Base-by-base conservation (phyloP, 495 filamentous ascomycete genomes). In the Talaromyces ruber region DNA sequence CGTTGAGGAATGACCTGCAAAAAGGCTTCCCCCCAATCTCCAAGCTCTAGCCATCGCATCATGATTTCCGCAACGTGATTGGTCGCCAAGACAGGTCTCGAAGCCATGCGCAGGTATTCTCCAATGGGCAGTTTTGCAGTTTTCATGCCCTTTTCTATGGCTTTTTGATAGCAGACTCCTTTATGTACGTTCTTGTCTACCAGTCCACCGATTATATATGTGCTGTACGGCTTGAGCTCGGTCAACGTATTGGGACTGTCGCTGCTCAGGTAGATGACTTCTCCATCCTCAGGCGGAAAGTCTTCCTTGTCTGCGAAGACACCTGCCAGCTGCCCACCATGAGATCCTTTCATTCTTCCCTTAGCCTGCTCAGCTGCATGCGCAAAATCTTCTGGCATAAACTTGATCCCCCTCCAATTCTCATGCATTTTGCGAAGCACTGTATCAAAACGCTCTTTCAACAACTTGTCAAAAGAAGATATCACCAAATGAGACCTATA, bases 21-120 rank as follows among this genome's bases (percentile, higher is more conserved):
- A 66, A 99, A 98, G 0, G 94, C 92, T 66, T 88, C 75, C 1
- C 87, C 91, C 94, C 94, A 99, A 70, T 98, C 88, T 0, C 88
- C 87, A 28, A 82, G 79, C 64, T 96, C 90, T 59, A 99, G 66
- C 90, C 94, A 99, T 62, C 86, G 84, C 29, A 94, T 69, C 90
- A 99, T 97, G 63, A 99, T 98, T 72, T 98, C 94, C 47, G 89
- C 81, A 0, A 99, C 94, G 68, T 99, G 94, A 68, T 98, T 98
- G 12, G 92, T 96, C 6, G 92, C 85, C 50, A 99, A 74, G 2
- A 99, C 88, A 61, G 84, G 82, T 14, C 94, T 84, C 62, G 86
- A 90, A 28, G 84, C 75, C 91, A 99, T 95, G 58, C 88, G 79
- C 79, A 99, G 87, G 65, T 88, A 98, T 18, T 98, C 85, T 2